Conservation (phyloP, 768 basidiomycete genomes). For the Brasilioporus rufonigricans region DNA sequence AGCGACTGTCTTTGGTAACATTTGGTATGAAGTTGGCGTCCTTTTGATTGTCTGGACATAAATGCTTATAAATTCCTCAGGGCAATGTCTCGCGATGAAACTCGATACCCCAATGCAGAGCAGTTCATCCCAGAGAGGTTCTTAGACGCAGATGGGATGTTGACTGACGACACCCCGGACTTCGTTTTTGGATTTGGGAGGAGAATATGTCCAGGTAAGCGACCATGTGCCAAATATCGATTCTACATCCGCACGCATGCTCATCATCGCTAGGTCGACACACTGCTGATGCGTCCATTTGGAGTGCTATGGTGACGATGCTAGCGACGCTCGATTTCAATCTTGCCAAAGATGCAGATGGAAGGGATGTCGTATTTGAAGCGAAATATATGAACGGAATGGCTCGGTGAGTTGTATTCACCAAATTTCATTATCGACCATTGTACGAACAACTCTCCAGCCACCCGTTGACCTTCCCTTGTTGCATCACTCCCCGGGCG, state of each 20-base stretch:
- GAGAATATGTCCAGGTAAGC: conserved; percentile 15
- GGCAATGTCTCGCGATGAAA: conserved; percentile 22
- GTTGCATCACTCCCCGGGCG: conserved; percentile 9
- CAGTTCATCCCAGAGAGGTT: conserved; percentile 16
- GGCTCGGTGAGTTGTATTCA: conserved; percentile 4
- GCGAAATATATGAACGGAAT: conserved; percentile 1
- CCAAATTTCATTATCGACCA: neutral
- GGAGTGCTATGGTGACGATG: conserved; percentile 16
- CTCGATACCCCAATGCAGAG: conserved; percentile 14
- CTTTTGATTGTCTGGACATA: neutral
- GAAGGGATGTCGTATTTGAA: conserved; percentile 10
- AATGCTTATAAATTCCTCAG: neutral
- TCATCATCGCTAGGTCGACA: too few relatives aligned
- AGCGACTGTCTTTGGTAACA: conserved; percentile 10
- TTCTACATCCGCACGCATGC: neutral
- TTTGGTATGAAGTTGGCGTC: conserved; percentile 5
- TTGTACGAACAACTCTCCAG: neutral
- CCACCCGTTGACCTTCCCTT: conserved; percentile 14
- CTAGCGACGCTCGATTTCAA: conserved; percentile 21
- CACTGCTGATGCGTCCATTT: too few relatives aligned
- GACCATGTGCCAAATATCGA: neutral
- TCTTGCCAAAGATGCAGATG: too few relatives aligned
- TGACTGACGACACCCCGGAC: conserved; percentile 10
- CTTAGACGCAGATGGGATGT: conserved; percentile 3
- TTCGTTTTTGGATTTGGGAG: conserved; percentile 19